Evolutionary conservation across 306 rosid species (phyloP).

Genomic region (Nissolia schottii): DNA sequence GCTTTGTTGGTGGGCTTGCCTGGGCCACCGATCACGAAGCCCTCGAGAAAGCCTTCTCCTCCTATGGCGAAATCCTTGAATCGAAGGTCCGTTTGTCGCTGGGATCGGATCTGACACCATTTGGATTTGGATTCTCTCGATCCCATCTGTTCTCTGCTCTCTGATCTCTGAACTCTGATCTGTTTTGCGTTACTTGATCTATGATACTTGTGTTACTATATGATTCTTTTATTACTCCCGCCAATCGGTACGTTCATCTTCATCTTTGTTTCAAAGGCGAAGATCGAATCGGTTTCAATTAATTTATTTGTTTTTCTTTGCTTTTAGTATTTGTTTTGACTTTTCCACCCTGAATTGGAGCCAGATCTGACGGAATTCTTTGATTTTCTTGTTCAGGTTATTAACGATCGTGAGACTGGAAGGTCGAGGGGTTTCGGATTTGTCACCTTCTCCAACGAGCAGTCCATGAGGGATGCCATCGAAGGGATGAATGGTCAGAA

Average conservation of each 20-base stretch:
- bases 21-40: slow-evolving; percentile 93
- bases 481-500: slow-evolving; percentile 87
- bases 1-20: slow-evolving; percentile 98
- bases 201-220: slow-evolving; percentile 63
- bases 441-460: slow-evolving; percentile 72
- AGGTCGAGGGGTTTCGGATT: slow-evolving; percentile 93
- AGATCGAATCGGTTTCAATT: slow-evolving; percentile 79
- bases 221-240: slow-evolving; percentile 64
- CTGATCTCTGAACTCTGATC: slow-evolving; percentile 69
- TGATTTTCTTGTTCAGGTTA: slow-evolving; percentile 39
- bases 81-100: slow-evolving; percentile 98
- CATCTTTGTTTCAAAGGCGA: slow-evolving; percentile 63
- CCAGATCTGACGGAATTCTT: slow-evolving; percentile 6
- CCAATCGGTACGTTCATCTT: slow-evolving; percentile 96
- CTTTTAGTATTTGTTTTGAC: too few species aligned
- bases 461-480: slow-evolving; percentile 74
- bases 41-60: slow-evolving; percentile 64
- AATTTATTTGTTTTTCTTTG: neutral
- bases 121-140: slow-evolving; percentile 54
- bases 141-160: slow-evolving; percentile 55
- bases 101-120: slow-evolving; percentile 78
- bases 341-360: neutral
- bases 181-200: slow-evolving; percentile 79
- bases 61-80: slow-evolving; percentile 71
- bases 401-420: slow-evolving; percentile 91